phyloP scores from a whole-genome alignment of 169 alveolate genomes.

The Cryptosporidium muris region DNA sequence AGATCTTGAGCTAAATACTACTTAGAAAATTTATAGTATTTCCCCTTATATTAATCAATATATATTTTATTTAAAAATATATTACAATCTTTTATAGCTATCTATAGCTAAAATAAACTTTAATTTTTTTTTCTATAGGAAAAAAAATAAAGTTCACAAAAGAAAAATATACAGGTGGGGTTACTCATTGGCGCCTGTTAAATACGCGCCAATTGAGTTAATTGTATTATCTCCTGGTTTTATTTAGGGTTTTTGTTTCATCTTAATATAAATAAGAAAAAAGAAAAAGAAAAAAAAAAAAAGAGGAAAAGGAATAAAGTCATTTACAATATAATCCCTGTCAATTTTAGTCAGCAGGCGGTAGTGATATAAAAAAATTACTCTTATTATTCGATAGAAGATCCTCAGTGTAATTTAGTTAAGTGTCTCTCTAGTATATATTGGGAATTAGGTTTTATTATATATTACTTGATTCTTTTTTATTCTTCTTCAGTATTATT shows the following conservation, averaged over 20 bases:
- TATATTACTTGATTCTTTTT: too few species aligned
- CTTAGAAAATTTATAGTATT: background rate
- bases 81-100: background rate
- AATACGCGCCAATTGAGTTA: too few species aligned
- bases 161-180: too few species aligned
- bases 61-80: background rate
- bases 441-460: too few species aligned
- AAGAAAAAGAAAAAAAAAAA: background rate
- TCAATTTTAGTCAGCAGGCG: background rate
- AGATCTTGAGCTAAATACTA: slow-evolving; percentile 5
- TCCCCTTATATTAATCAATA: background rate
- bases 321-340: background rate
- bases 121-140: background rate
- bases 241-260: background rate
- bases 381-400: too few species aligned
- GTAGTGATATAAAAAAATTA: background rate
- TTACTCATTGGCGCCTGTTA: too few species aligned
- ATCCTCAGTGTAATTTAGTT: too few species aligned
- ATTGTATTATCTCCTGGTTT: background rate
- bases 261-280: background rate
- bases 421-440: too few species aligned
- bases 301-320: background rate
- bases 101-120: background rate
- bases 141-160: background rate
- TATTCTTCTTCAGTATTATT: too few species aligned